Percentiles rank a stretch among this genome's conserved stretches.
Conservation (phyloP, 768 basidiomycete genomes). For the Pisolithus marmoratus region DNA sequence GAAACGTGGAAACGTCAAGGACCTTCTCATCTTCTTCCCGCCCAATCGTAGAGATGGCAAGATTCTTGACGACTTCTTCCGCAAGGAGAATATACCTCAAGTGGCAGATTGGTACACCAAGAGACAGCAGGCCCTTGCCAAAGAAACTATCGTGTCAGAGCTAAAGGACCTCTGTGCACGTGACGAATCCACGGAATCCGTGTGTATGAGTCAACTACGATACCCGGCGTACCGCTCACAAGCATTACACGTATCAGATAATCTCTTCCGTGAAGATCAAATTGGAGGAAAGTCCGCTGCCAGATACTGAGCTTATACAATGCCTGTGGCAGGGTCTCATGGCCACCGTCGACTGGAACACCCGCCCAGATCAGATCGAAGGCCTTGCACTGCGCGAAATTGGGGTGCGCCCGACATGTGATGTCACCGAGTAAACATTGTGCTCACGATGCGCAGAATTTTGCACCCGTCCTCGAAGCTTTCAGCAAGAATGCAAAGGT, state of each 20-base stretch:
- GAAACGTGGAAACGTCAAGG: slow-evolving; percentile 79
- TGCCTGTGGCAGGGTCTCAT: slow-evolving; percentile 94
- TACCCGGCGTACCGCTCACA: slow-evolving; percentile 5
- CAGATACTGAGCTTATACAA: slow-evolving; percentile 77
- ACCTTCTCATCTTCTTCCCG: slow-evolving; percentile 86
- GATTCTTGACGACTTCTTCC: slow-evolving; percentile 82
- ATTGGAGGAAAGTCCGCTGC: slow-evolving; percentile 76
- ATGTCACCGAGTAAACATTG: not conserved
- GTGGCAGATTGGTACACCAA: slow-evolving; percentile 95
- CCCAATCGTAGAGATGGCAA: slow-evolving; percentile 70
- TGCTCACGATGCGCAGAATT: slow-evolving; percentile 49
- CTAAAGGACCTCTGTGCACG: slow-evolving; percentile 66
- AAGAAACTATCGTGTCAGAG: slow-evolving; percentile 66
- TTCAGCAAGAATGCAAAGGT: slow-evolving; percentile 88
- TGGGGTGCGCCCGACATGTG: slow-evolving; percentile 45
- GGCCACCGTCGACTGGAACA: slow-evolving; percentile 81
- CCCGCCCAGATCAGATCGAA: slow-evolving; percentile 89
- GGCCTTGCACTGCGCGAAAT: slow-evolving; percentile 85
- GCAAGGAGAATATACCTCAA: slow-evolving; percentile 64
- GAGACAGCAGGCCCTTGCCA: slow-evolving; percentile 78
- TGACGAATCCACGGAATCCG: slow-evolving; percentile 64
- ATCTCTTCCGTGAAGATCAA: slow-evolving; percentile 63
- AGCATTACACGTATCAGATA: slow-evolving; percentile 44
- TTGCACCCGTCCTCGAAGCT: slow-evolving; percentile 78
- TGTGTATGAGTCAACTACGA: slow-evolving; percentile 28